phyloP scores from a whole-genome alignment of 1,139 yeast genomes.

The Meyerozyma smithsonii region DNA sequence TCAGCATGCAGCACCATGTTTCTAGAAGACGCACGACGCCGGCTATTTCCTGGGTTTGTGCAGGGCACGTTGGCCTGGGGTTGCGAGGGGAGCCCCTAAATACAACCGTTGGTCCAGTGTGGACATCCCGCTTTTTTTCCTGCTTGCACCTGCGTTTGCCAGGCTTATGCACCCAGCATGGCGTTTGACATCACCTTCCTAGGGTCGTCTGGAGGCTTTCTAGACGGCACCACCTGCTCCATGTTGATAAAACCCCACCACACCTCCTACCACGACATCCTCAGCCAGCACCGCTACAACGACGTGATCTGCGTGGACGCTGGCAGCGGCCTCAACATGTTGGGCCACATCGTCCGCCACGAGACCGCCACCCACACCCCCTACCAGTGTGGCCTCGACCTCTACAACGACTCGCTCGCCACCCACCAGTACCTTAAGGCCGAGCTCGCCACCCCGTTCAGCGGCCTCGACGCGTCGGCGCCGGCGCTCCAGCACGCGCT shows the following conservation, averaged over 20 bases:
- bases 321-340: constrained; percentile 64
- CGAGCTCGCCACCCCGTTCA: constrained; percentile 27
- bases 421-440: constrained; percentile 18
- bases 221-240: constrained; percentile 63
- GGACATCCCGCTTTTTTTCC: no score
- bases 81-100: constrained; percentile 1
- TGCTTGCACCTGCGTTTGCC: not conserved
- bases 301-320: constrained; percentile 67
- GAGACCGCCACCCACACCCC: constrained; percentile 13
- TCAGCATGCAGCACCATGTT: not conserved
- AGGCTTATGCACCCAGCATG: constrained; percentile 8
- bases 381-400: constrained; percentile 14
- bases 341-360: constrained; percentile 46
- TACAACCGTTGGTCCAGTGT: no score
- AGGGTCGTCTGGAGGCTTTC: constrained; percentile 79
- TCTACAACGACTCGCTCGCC: constrained; percentile 24
- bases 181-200: constrained; percentile 52
- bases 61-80: not conserved
- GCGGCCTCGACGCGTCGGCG: constrained; percentile 9
- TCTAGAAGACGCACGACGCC: constrained; percentile 1
- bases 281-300: constrained; percentile 23
- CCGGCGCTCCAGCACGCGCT: constrained; percentile 20
- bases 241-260: constrained; percentile 56
- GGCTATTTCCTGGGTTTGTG: not conserved
- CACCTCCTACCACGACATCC: constrained; percentile 32